phyloP scores from a whole-genome alignment of 495 filamentous ascomycete genomes.

The Penicillium psychrofluorescens region DNA sequence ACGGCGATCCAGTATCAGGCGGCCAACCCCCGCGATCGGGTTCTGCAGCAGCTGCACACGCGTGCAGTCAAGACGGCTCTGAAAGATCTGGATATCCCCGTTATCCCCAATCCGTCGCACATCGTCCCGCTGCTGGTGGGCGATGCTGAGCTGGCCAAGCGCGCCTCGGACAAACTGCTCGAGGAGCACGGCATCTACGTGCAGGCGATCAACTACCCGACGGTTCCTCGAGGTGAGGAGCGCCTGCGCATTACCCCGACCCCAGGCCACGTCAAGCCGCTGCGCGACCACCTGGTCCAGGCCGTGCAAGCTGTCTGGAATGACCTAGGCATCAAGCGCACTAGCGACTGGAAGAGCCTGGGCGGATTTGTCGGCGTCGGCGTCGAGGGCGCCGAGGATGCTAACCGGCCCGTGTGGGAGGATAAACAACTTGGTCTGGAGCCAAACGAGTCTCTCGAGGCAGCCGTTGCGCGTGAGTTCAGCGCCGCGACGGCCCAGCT shows the following conservation, averaged over 20 bases:
- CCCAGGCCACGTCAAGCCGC: conserved; percentile 77
- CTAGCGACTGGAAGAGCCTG: conserved; percentile 80
- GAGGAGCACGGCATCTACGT: conserved; percentile 90
- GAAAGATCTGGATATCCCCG: conserved; percentile 76
- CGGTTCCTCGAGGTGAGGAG: conserved; percentile 92
- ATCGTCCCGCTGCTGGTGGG: conserved; percentile 93
- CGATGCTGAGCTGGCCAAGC: conserved; percentile 86
- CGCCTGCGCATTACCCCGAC: conserved; percentile 92
- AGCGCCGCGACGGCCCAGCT: conserved; percentile 13
- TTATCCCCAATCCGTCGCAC: conserved; percentile 95
- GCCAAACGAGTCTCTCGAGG: conserved; percentile 30
- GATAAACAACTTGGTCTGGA: conserved; percentile 73
- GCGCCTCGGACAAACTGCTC: conserved; percentile 81
- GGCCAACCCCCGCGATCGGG: conserved; percentile 69
- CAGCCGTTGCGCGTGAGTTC: conserved; percentile 33
- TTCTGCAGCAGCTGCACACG: conserved; percentile 92
- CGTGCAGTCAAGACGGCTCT: conserved; percentile 81
- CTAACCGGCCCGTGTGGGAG: conserved; percentile 72
- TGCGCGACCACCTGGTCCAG: conserved; percentile 75
- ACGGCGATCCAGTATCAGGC: conserved; percentile 91
- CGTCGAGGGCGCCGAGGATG: conserved; percentile 49
- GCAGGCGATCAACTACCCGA: conserved; percentile 98
- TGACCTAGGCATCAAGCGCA: conserved; percentile 81
- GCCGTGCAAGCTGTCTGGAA: conserved; percentile 84
- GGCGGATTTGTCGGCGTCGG: conserved; percentile 94